Conservation (phyloP, 2,329 filamentous ascomycete genomes). For the Trichoderma oligosporum region DNA sequence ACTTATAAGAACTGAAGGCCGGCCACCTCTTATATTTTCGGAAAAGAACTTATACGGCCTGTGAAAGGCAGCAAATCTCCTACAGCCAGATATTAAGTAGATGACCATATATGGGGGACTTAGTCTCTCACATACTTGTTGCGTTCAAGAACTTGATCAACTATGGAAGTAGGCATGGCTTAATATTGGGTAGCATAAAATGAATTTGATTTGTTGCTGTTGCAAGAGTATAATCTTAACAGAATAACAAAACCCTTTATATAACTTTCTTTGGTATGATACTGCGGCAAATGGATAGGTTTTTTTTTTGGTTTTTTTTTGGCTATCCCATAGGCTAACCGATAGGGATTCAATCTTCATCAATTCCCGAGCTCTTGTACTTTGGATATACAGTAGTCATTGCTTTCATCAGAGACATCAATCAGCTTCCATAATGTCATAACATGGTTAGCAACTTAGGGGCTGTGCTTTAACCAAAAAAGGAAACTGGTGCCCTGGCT, state of each 20-base stretch:
- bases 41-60: neutral
- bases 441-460: no score
- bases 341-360: neutral
- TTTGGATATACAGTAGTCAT: no score
- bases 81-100: neutral
- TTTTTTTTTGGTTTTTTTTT: no score
- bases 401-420: no score
- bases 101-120: neutral
- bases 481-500: neutral
- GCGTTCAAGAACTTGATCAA: neutral
- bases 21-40: neutral
- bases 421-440: no score
- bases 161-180: neutral
- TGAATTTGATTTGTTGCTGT: no score
- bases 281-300: neutral
- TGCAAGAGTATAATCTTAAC: no score
- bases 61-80: neutral
- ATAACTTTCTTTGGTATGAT: neutral
- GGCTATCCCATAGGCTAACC: neutral
- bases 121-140: neutral
- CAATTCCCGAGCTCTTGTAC: no score
- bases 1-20: neutral
- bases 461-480: neutral
- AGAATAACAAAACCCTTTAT: no score
- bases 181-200: no score